Evolutionary conservation across 2,329 filamentous ascomycete genomes (phyloP).

Genomic region (Colletotrichum lini): DNA sequence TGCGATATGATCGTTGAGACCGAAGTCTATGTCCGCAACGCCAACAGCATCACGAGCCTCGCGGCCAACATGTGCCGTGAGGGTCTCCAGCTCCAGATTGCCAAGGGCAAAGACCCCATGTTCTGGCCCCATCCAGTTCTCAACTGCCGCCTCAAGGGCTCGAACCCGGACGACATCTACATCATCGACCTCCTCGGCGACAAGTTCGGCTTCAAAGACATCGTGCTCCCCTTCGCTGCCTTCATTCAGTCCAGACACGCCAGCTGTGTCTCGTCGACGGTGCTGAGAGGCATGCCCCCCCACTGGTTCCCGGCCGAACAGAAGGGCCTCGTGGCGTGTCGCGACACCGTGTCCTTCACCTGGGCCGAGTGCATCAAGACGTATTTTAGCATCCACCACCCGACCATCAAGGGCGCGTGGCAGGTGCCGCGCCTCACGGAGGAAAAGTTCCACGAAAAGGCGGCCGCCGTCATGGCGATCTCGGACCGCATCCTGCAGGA

Average conservation of each 20-base stretch:
- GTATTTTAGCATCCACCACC: background rate
- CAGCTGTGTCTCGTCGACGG: slow-evolving; percentile 11
- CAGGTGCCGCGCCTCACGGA: slow-evolving; percentile 25
- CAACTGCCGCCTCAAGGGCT: slow-evolving; percentile 23
- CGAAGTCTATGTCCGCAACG: slow-evolving; percentile 38
- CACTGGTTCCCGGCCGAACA: slow-evolving; percentile 25
- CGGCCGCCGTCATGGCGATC: background rate
- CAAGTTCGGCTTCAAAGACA: slow-evolving; percentile 22
- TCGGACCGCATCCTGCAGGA: slow-evolving; percentile 15
- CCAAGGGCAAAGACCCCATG: slow-evolving; percentile 41
- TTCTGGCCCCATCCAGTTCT: slow-evolving; percentile 43
- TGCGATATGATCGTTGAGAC: slow-evolving; percentile 38
- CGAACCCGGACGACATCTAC: slow-evolving; percentile 12
- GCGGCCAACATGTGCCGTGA: slow-evolving; percentile 22
- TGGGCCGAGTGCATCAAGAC: slow-evolving; percentile 11
- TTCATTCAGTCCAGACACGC: slow-evolving; percentile 25
- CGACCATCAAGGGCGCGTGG: slow-evolving; percentile 14
- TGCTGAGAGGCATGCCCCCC: slow-evolving; percentile 4
- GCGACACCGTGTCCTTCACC: slow-evolving; percentile 17
- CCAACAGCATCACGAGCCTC: slow-evolving; percentile 8
- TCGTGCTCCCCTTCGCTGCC: slow-evolving; percentile 24
- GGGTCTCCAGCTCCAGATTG: background rate
- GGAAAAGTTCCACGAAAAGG: background rate
- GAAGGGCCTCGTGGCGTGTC: slow-evolving; percentile 17
- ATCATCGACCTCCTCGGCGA: slow-evolving; percentile 37